Base-by-base conservation (phyloP, 495 filamentous ascomycete species). In the Penicillium samsonianum region DNA sequence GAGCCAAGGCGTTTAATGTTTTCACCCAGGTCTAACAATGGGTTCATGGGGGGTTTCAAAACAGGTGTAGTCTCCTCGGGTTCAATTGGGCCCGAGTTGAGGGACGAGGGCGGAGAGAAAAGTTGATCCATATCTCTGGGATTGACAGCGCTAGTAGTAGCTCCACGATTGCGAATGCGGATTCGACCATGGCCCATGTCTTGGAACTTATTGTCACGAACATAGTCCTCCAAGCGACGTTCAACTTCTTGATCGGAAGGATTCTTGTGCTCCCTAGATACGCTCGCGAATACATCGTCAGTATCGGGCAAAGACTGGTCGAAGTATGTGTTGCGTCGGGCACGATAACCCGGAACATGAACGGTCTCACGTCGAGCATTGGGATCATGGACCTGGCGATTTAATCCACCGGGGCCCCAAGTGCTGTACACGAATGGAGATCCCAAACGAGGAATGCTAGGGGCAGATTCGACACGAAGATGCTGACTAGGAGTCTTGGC, bases 341-440 rank as follows among this genome's bases (percentile, higher is more conserved):
- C 58, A 30, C 76, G 69, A 28, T 75, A 74, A 28, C 73, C 72
- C n/a, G 75, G 72, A 3, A 74, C 69, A 68, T 78, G 77, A n/a
- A 79, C 63, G 4, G 76, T 77, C 35, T 74, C 73, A 35, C 72
- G 71, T 59, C 76, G 55, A 28, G 66, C 64, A 6, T 65, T 62
- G 50, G 72, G 62, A 26, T 67, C 62, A 28, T 73, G 60, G 46
- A 61, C 41, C 50, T 68, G 59, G 31, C 69, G 73, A 26, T 63
- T 67, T 8, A 76, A 77, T 31, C 67, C 69, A 57, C 76, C 78
- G 8, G 82, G 82, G 22, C 80, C 80, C 79, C 82, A 84, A 0
- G 83, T 84, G 42, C 73, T 77, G 63, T 79, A 80, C 17, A 75
- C 73, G 58, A 83, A 86, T 16, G 83, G 86, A 19, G 83, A 87